Conservation (phyloP, 2,329 filamentous ascomycete species). For the Aureobasidium sp. region DNA sequence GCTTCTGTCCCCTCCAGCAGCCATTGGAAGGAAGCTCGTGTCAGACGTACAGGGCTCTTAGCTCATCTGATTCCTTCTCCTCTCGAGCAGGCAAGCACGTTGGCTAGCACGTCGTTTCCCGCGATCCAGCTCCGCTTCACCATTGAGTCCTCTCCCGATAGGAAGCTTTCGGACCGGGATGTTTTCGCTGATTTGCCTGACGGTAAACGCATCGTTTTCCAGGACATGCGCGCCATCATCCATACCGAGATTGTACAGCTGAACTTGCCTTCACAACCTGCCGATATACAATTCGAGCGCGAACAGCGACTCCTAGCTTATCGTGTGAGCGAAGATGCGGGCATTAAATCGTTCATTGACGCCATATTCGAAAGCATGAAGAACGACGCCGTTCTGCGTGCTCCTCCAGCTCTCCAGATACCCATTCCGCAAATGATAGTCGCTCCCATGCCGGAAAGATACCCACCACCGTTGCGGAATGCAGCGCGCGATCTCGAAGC, state of each 20-base stretch:
- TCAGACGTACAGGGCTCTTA: background rate
- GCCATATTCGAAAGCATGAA: background rate
- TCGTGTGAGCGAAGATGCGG: background rate
- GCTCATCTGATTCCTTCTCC: slow-evolving; percentile 13
- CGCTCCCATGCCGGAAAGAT: background rate
- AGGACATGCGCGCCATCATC: background rate
- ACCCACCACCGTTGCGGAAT: no score
- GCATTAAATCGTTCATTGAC: slow-evolving; percentile 5
- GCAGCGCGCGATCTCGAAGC: no score
- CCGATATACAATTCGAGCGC: slow-evolving; percentile 11
- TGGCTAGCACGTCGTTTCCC: background rate
- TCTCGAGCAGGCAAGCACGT: background rate
- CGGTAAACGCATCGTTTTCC: background rate
- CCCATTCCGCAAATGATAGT: background rate
- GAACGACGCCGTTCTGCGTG: background rate
- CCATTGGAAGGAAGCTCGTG: no score
- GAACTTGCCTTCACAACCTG: slow-evolving; percentile 4
- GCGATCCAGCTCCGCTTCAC: slow-evolving; percentile 3
- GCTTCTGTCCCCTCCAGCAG: background rate
- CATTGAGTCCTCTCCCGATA: background rate
- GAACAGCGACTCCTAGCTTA: background rate
- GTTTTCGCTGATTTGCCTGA: background rate
- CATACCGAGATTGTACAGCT: background rate
- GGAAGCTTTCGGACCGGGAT: no score
- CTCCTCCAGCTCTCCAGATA: slow-evolving; percentile 5